phyloP scores from a whole-genome alignment of 2,329 filamentous ascomycete genomes.

The Cladosporium sp. region DNA sequence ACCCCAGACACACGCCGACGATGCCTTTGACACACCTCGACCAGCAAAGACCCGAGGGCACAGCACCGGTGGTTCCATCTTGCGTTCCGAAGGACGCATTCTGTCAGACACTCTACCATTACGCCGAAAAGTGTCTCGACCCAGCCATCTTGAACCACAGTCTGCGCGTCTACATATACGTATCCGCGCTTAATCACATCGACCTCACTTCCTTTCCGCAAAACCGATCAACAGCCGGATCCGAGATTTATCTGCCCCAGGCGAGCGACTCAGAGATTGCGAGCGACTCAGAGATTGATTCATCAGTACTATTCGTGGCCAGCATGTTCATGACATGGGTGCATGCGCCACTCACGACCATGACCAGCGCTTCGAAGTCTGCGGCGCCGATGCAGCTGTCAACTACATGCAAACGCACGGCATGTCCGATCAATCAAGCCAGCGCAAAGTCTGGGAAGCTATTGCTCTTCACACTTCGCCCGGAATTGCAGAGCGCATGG shows the following conservation, averaged over 20 bases:
- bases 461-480: constrained; percentile 49
- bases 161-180: constrained; percentile 28
- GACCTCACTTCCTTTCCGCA: constrained; percentile 16
- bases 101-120: constrained; percentile 23
- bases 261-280: background rate
- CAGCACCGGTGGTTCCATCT: background rate
- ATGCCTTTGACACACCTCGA: background rate
- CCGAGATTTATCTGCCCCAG: background rate
- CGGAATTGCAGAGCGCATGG: constrained; percentile 47
- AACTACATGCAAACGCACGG: constrained; percentile 32
- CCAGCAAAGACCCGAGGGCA: background rate
- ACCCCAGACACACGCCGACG: background rate
- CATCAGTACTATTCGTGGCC: constrained; percentile 31
- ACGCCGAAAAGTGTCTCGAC: constrained; percentile 21
- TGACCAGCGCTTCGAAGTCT: constrained; percentile 47
- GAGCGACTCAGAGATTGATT: background rate
- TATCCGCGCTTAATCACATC: constrained; percentile 16
- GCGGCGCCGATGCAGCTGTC: constrained; percentile 46
- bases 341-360: constrained; percentile 31
- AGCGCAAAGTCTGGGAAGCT: constrained; percentile 46
- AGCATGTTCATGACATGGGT: constrained; percentile 41
- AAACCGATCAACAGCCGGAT: background rate
- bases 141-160: constrained; percentile 28
- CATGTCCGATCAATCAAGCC: constrained; percentile 29
- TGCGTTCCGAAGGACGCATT: constrained; percentile 20